A percentile compares a stretch with the other conserved stretches of the same genome.
Evolutionary conservation across 1,284 basidiomycete genomes (phyloP).

Genomic region (Chalciporus sp.): DNA sequence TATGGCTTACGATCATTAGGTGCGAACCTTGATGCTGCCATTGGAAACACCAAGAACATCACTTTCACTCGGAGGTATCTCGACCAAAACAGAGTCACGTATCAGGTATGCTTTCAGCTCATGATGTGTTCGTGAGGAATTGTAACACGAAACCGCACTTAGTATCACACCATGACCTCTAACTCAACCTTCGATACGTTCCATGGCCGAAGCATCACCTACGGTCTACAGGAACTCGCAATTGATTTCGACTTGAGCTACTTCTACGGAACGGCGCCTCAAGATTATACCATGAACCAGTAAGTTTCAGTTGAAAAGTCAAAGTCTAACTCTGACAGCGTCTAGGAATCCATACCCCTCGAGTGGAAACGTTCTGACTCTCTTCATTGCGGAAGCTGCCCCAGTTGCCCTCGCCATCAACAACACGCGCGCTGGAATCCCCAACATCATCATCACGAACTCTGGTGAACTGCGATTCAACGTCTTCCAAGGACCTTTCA

Average conservation of each 20-base stretch:
- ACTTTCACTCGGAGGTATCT: constrained; percentile 72
- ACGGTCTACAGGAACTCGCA: constrained; percentile 55
- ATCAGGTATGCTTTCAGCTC: constrained; percentile 46
- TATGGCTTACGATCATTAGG: constrained; percentile 36
- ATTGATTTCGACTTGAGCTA: constrained; percentile 55
- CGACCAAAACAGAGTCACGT: constrained; percentile 74
- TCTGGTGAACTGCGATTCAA: constrained; percentile 79
- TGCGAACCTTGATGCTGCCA: constrained; percentile 47
- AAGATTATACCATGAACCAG: constrained; percentile 68
- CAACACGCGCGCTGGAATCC: constrained; percentile 58
- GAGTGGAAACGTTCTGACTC: constrained; percentile 60
- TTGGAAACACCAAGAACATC: constrained; percentile 49
- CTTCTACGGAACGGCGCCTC: constrained; percentile 70
- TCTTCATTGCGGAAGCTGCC: constrained; percentile 61
- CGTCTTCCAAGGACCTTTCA: constrained; percentile 69
- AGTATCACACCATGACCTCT: constrained; percentile 58
- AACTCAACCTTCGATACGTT: constrained; percentile 58
- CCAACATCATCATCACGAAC: constrained; percentile 74
- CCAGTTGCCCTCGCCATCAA: constrained; percentile 59
- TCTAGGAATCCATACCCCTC: constrained; percentile 65
- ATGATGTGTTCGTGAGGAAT: not conserved
- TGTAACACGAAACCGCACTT: not conserved
- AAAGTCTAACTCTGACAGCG: not conserved
- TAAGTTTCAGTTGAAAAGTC: constrained; percentile 32
- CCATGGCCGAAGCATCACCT: constrained; percentile 53